Conservation (phyloP, 192 early-diverging fungal genomes). For the Geranomyces michiganensis region DNA sequence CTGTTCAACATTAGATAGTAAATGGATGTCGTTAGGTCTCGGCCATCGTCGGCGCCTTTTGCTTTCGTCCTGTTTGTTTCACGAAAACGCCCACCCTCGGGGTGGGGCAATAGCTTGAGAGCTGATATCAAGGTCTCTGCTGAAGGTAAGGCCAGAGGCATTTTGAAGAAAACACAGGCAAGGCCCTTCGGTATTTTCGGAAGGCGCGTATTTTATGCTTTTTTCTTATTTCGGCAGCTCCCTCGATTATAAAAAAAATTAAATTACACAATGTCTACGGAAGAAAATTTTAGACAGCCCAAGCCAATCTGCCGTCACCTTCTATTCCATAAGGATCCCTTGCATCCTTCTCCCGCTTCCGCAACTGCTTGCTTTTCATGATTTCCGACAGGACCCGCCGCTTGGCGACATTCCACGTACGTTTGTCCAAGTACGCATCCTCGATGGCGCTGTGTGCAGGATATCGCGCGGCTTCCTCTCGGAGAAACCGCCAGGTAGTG, state of each 20-base stretch:
- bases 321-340: constrained; percentile 22
- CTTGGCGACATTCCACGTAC: constrained; percentile 37
- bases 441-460: constrained; percentile 16
- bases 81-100: constrained; percentile 1
- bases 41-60: background rate
- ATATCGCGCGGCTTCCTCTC: constrained; percentile 13
- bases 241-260: too few relatives aligned
- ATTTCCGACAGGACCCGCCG: constrained; percentile 27
- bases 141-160: background rate
- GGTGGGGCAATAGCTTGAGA: background rate
- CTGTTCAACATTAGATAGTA: background rate
- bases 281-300: background rate
- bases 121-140: background rate
- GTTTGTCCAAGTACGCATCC: constrained; percentile 27
- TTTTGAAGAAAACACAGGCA: too few relatives aligned
- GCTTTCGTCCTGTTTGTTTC: constrained; percentile 4
- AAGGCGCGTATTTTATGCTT: too few relatives aligned
- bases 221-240: too few relatives aligned
- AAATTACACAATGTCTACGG: too few relatives aligned
- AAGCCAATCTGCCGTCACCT: constrained; percentile 6
- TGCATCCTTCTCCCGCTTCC: background rate
- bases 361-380: constrained; percentile 9
- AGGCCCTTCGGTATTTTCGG: too few relatives aligned
- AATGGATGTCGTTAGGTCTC: constrained; percentile 6
- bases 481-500: constrained; percentile 31